Evolutionary conservation across 495 filamentous ascomycete species (phyloP).

Genomic region (Daldinia vernicosa): DNA sequence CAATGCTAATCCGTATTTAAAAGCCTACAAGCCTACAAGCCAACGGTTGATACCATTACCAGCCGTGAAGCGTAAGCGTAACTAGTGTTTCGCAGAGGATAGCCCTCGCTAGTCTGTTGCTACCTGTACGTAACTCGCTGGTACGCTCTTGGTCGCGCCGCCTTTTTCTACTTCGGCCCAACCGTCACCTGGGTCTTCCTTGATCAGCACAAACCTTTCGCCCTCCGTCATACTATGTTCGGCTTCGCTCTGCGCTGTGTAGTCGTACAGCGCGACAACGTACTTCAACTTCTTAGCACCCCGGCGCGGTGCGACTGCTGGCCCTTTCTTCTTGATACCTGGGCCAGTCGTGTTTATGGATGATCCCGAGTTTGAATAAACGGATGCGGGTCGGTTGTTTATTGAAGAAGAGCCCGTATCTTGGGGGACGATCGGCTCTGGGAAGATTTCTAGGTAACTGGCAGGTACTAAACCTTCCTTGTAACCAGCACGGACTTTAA

Average conservation of each 20-base stretch:
- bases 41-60: background rate
- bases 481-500: conserved; percentile 73
- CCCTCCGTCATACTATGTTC: conserved; percentile 93
- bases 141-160: conserved; percentile 90
- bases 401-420: conserved; percentile 60
- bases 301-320: conserved; percentile 88
- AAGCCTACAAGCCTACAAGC: background rate
- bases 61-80: background rate
- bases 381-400: conserved; percentile 65
- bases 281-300: conserved; percentile 96
- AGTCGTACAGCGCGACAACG: conserved; percentile 92
- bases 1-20: conserved; percentile 19
- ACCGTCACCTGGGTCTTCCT: conserved; percentile 85
- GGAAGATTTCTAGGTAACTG: conserved; percentile 66
- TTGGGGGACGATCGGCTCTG: conserved; percentile 60
- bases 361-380: conserved; percentile 82
- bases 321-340: conserved; percentile 83
- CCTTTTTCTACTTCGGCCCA: conserved; percentile 96
- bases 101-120: conserved; percentile 24
- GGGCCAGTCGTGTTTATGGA: conserved; percentile 65
- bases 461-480: conserved; percentile 87
- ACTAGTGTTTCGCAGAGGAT: background rate
- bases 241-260: conserved; percentile 81
- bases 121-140: conserved; percentile 88
- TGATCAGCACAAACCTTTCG: conserved; percentile 88